Percentiles rank a stretch among this genome's conserved stretches.
Evolutionary conservation across 2,329 filamentous ascomycete genomes (phyloP).

Genomic region (Fusarium sp.): DNA sequence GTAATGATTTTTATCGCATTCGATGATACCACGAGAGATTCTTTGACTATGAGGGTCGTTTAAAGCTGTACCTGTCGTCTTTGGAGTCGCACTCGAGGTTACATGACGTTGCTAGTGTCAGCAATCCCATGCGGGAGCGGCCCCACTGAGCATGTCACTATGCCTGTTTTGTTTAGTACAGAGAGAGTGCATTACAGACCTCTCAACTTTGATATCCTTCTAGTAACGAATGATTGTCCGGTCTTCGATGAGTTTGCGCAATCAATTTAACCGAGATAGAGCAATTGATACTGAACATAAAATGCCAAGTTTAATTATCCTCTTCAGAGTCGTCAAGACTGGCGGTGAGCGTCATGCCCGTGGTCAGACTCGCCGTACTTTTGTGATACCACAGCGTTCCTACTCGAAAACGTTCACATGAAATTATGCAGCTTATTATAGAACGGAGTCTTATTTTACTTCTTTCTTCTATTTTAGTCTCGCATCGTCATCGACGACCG

Average conservation of each 20-base stretch:
- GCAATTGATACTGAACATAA: not conserved
- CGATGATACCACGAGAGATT: not conserved
- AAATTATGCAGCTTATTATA: conserved; percentile 13
- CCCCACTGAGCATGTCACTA: conserved; percentile 22
- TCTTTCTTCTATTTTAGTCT: conserved; percentile 46
- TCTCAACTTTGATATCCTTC: not conserved
- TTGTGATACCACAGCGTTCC: not conserved
- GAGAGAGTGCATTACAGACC: not conserved
- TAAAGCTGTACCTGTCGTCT: conserved; percentile 16
- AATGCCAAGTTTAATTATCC: not conserved
- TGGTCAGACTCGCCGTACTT: not conserved
- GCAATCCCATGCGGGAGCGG: conserved; percentile 12
- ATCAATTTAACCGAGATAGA: not conserved
- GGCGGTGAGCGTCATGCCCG: not conserved
- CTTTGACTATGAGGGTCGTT: conserved; percentile 2
- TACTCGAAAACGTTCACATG: not conserved
- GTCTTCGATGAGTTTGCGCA: not conserved
- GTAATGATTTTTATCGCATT: not conserved
- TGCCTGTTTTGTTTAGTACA: not conserved
- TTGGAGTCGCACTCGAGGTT: conserved; percentile 10
- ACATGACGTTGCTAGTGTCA: conserved; percentile 39
- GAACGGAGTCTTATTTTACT: conserved; percentile 46
- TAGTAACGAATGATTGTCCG: not conserved
- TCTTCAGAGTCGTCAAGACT: not conserved
- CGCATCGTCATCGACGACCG: conserved; percentile 55